Evolutionary conservation across 352 stramenopile species (phyloP).

Genomic region (Pythium periplocum): DNA sequence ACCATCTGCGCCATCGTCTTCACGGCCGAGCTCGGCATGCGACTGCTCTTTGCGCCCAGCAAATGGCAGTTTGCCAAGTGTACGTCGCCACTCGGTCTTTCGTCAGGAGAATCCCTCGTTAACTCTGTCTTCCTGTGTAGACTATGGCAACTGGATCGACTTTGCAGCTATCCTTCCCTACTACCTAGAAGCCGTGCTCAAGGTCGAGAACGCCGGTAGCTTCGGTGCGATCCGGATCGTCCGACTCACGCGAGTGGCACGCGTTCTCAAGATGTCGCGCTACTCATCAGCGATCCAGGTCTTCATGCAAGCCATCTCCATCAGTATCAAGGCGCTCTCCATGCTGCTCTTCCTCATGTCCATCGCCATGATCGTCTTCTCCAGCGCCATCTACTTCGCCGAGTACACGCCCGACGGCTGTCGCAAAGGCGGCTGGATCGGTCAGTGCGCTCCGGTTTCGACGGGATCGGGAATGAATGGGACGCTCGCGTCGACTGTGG

Average conservation of each 20-base stretch:
- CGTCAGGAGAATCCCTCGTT: not conserved
- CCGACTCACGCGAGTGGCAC: conserved; percentile 72
- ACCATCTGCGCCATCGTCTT: conserved; percentile 48
- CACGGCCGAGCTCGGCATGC: conserved; percentile 53
- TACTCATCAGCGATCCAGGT: conserved; percentile 85
- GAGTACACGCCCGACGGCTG: conserved; percentile 67
- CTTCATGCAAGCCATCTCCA: conserved; percentile 66
- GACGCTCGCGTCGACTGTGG: conserved; percentile 13
- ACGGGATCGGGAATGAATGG: not conserved
- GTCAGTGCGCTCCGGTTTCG: conserved; percentile 24
- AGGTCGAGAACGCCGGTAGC: conserved; percentile 53
- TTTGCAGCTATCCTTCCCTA: conserved; percentile 79
- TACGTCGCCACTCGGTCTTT: conserved; percentile 13
- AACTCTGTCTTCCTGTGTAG: conserved; percentile 17
- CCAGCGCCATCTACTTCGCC: conserved; percentile 78
- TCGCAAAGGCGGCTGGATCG: conserved; percentile 50
- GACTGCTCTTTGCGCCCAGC: conserved; percentile 41
- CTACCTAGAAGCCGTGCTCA: conserved; percentile 71
- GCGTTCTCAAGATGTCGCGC: conserved; percentile 84
- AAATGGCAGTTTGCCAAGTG: conserved; percentile 42
- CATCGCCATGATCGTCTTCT: conserved; percentile 84
- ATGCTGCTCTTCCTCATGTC: conserved; percentile 87
- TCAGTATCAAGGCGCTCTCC: conserved; percentile 74
- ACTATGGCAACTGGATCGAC: conserved; percentile 79
- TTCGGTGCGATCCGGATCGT: conserved; percentile 81